A percentile compares a stretch with the other conserved stretches of the same genome.
These are phyloP conservation scores for Vicia faba DNA, from an alignment of 306 rosid species.

Conservation along the genomic window DNA sequence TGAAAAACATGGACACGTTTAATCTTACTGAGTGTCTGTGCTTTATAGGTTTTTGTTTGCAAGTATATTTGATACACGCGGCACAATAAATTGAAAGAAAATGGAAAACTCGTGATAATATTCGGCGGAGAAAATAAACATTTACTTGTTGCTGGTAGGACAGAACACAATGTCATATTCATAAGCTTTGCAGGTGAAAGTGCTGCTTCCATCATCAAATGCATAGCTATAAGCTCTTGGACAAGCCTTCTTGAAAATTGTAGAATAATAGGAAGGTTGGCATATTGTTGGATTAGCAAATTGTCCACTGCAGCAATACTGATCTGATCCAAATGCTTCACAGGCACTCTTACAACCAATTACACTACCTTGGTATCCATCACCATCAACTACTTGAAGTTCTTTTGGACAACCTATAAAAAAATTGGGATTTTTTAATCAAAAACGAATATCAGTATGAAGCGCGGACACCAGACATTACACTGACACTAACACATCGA, in stretches of 20 bases:
- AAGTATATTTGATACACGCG: background rate
- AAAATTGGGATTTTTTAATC: background rate
- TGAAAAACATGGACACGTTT: background rate
- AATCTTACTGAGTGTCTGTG: background rate
- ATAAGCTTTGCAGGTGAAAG: slow-evolving; percentile 84
- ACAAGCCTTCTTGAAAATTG: slow-evolving; percentile 86
- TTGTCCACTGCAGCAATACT: slow-evolving; percentile 84
- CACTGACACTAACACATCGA: too few relatives aligned
- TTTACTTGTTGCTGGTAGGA: slow-evolving; percentile 54
- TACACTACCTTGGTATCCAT: slow-evolving; percentile 54
- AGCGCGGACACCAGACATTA: too few relatives aligned
- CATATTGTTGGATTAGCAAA: slow-evolving; percentile 84
- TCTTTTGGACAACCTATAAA: slow-evolving; percentile 87
- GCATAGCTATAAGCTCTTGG: slow-evolving; percentile 94
- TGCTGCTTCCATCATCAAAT: slow-evolving; percentile 87
- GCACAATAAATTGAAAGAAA: background rate
- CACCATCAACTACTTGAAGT: slow-evolving; percentile 76
- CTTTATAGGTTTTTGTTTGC: background rate
- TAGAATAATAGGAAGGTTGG: slow-evolving; percentile 69
- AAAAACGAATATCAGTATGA: background rate
- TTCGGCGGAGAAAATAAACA: background rate
- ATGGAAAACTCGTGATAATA: background rate
- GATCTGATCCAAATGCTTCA: slow-evolving; percentile 79
- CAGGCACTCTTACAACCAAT: slow-evolving; percentile 89
- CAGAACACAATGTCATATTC: slow-evolving; percentile 78